phyloP scores from a whole-genome alignment of 1,284 basidiomycete genomes.

The Pisolithus thermaeus region DNA sequence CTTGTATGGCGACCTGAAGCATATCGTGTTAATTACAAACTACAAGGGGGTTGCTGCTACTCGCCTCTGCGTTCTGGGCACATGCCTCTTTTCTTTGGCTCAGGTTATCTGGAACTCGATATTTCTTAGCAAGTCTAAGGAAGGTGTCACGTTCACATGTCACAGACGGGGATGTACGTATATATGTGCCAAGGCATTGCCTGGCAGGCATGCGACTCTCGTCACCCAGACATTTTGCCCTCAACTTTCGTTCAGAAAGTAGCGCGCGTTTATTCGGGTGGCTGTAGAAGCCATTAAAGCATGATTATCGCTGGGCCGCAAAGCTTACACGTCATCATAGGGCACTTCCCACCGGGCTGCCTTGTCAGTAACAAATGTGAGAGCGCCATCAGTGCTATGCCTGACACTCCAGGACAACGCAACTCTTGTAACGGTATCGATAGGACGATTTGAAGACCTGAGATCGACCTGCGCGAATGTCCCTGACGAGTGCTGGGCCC shows the following conservation, averaged over 20 bases:
- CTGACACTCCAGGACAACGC: constrained; percentile 63
- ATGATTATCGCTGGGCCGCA: not conserved
- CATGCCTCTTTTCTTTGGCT: constrained; percentile 34
- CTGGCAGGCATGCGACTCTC: constrained; percentile 37
- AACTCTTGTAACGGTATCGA: constrained; percentile 67
- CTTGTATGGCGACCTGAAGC: constrained; percentile 54
- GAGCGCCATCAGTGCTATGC: constrained; percentile 39
- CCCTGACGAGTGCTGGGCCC: constrained; percentile 73
- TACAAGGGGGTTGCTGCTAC: constrained; percentile 4
- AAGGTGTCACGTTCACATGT: constrained; percentile 43
- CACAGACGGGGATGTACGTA: constrained; percentile 13
- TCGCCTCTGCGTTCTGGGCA: constrained; percentile 51
- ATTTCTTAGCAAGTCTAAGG: constrained; percentile 59
- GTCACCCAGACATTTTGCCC: constrained; percentile 50
- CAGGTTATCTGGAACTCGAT: constrained; percentile 52
- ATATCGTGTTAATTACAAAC: not conserved
- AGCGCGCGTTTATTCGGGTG: constrained; percentile 42
- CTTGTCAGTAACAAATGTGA: constrained; percentile 65
- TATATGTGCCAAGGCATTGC: constrained; percentile 53
- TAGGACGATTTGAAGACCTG: constrained; percentile 52
- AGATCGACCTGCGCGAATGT: constrained; percentile 78
- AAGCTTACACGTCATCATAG: constrained; percentile 76
- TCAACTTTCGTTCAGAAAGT: constrained; percentile 32
- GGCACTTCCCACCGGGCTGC: constrained; percentile 64
- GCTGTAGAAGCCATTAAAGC: constrained; percentile 26